Evolutionary conservation across 371 early-diverging fungal species (phyloP), one percentile per base, ranked within the genome.

Genomic region (Polyrhizophydium stewartii): DNA sequence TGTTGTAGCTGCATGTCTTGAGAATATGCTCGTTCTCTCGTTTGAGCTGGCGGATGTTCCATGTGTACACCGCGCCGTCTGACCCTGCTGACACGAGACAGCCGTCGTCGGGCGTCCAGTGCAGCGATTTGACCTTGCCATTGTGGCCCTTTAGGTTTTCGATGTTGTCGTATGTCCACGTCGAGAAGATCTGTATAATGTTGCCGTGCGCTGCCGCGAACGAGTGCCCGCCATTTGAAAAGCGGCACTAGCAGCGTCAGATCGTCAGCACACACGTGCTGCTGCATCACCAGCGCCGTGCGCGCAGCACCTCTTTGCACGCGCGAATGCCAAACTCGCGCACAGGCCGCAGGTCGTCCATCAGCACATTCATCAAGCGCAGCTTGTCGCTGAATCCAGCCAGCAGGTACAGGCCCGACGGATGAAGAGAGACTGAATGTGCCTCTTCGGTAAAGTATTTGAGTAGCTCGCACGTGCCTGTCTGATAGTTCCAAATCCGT

Each of bases 351-450:
- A 83, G 52, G 53, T 83, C 84, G 58, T 81, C 84, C 51, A 80
- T 70, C 32, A 83, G 59, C 10, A 83, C 64, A 51, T 73, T 79
- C 71, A 75, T 74, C 6, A 83, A 59, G 32, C 81, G 59, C 38
- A 83, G 59, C 65, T 83, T 83, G 59, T 83, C 84, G 55, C 68
- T 67, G 59, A 81, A 81, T 3, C 82, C 84, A 38, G 77, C 75
- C 10, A 83, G 67, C 0, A 81, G 25, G 45, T 78, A 79, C 41
- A 81, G 60, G 19, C 84, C 82, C 21, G 72, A 72, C 0, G 84
- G 84, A 64, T 83, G 84, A 12, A 83, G 50, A 5, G 81, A 62
- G 6, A 83, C 68, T 1, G 72, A 66, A 31, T 60, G 63, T 0
- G 79, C 66, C 46, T 83, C 84, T 55, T 83, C 84, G 21, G 66